A percentile compares a stretch with the other conserved stretches of the same genome.
Evolutionary conservation across 176 grass and related monocot species (phyloP).

Genomic region (Lolium perenne): DNA sequence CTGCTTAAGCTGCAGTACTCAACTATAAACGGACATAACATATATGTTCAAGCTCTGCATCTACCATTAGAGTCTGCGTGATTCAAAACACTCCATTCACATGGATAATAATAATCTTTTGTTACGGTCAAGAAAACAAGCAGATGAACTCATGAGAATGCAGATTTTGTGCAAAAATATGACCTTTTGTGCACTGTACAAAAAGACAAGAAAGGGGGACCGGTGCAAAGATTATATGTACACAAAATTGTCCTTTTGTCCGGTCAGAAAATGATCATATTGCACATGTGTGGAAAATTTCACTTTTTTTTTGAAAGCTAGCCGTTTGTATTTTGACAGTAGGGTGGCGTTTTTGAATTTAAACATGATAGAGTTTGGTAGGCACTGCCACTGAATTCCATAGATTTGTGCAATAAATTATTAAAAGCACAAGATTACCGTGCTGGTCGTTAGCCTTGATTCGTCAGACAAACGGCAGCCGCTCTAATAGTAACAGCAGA

Average conservation of each 20-base stretch:
- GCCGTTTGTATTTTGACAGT: background rate
- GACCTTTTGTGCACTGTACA: background rate
- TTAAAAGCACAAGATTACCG: background rate
- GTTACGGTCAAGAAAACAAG: background rate
- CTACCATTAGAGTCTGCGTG: background rate
- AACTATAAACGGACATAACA: background rate
- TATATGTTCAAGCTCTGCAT: background rate
- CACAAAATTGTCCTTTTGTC: background rate
- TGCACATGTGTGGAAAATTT: background rate
- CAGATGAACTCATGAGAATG: background rate
- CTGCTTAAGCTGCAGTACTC: background rate
- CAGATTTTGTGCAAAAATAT: conserved; percentile 2
- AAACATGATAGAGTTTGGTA: background rate
- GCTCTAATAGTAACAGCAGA: background rate
- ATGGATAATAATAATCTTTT: background rate
- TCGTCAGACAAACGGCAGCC: background rate
- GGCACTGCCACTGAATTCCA: background rate
- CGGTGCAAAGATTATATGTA: background rate
- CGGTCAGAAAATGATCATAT: background rate
- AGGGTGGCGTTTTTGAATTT: background rate
- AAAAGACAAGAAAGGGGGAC: background rate
- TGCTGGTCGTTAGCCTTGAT: background rate
- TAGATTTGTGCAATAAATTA: background rate
- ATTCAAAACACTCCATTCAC: background rate
- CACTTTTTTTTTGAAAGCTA: background rate